Evolutionary conservation across 805 yeast genomes (phyloP).

Genomic region (Candida ulmi): DNA sequence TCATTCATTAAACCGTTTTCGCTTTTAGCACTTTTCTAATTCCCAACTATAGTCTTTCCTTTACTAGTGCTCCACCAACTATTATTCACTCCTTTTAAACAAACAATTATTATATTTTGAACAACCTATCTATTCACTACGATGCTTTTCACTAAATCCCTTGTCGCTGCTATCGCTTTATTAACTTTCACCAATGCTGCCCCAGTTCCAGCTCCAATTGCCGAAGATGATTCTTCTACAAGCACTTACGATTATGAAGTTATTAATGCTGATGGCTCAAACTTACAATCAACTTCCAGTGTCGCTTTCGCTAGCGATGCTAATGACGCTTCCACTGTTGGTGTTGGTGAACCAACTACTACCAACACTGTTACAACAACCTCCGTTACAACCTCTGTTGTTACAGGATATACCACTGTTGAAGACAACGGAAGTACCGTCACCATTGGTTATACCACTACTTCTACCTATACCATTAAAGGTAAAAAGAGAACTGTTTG

Average conservation of each 20-base stretch:
- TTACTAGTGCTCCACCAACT: constrained; percentile 21
- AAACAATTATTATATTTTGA: neutral
- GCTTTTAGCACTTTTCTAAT: constrained; percentile 3
- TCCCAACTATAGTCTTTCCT: constrained; percentile 19
- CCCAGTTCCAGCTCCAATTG: constrained; percentile 16
- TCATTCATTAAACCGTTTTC: constrained; percentile 15
- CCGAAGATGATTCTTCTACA: constrained; percentile 10
- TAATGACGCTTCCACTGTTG: constrained; percentile 10
- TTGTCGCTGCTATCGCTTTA: constrained; percentile 14
- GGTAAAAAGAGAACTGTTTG: constrained; percentile 19
- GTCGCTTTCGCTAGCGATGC: constrained; percentile 13
- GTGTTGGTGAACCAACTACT: constrained; percentile 19
- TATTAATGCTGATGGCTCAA: constrained; percentile 24
- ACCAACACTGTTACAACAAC: constrained; percentile 9
- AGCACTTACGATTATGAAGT: constrained; percentile 20
- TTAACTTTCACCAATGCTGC: constrained; percentile 15
- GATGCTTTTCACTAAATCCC: constrained; percentile 21
- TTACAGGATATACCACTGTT: constrained; percentile 13
- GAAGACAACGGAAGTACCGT: constrained; percentile 5
- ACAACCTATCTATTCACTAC: neutral
- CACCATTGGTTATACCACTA: constrained; percentile 18
- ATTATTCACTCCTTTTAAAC: constrained; percentile 12
- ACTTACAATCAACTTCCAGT: constrained; percentile 19
- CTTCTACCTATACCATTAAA: constrained; percentile 17
- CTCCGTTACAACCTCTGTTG: constrained; percentile 1